Evolutionary conservation across 2,329 filamentous ascomycete species (phyloP).

Genomic region (Exophiala sp.): DNA sequence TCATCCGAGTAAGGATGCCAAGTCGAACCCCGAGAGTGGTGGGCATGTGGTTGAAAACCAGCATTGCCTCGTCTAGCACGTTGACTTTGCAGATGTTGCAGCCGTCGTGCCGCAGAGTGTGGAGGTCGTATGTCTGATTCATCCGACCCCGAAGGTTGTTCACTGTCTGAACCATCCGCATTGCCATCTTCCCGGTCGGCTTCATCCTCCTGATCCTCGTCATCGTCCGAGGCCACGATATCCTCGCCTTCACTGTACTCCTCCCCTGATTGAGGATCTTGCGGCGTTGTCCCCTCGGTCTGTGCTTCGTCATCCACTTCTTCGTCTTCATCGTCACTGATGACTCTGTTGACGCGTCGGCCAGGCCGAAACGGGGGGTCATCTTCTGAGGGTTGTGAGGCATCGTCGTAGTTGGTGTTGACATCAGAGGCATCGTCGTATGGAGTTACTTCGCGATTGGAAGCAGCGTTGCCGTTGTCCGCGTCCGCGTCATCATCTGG

Average conservation of each 20-base stretch:
- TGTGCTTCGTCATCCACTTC: constrained; percentile 9
- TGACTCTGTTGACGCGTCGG: neutral
- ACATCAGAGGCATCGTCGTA: constrained; percentile 3
- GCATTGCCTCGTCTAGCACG: constrained; percentile 16
- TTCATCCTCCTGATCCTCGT: neutral
- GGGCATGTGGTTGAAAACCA: neutral
- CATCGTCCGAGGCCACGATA: neutral
- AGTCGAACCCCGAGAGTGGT: neutral
- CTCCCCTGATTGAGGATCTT: neutral
- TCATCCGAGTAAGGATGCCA: neutral
- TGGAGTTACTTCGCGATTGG: neutral
- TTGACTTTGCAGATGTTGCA: constrained; percentile 16
- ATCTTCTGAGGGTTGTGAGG: constrained; percentile 3
- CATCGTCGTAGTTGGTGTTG: constrained; percentile 1
- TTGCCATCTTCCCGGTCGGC: neutral
- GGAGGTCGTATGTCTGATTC: constrained; percentile 24
- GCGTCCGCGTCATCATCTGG: neutral
- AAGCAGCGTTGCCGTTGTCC: neutral
- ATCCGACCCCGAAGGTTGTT: constrained; percentile 13
- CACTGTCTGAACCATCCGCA: constrained; percentile 7
- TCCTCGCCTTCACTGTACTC: neutral
- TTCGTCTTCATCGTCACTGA: constrained; percentile 24
- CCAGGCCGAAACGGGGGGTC: neutral
- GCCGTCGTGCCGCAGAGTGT: constrained; percentile 17
- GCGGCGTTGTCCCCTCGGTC: neutral